Evolutionary conservation across 2,329 filamentous ascomycete genomes (phyloP).

Genomic region (Zasmidium angulare): DNA sequence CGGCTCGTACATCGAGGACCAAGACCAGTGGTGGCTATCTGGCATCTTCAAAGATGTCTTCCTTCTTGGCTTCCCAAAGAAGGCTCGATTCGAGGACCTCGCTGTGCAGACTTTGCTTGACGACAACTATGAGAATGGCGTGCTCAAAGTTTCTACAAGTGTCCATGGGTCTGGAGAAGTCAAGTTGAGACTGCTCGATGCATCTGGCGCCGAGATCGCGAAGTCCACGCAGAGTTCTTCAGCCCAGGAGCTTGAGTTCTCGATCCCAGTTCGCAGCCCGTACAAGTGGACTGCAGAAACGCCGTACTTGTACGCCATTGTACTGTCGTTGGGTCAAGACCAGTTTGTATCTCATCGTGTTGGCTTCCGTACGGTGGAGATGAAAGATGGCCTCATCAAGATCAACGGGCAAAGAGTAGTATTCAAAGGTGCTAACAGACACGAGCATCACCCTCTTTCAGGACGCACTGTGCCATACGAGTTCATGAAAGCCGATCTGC

Average conservation of each 20-base stretch:
- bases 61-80: slow-evolving; percentile 57
- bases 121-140: slow-evolving; percentile 50
- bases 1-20: slow-evolving; percentile 67
- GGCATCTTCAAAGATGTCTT: slow-evolving; percentile 67
- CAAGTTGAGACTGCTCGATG: slow-evolving; percentile 39
- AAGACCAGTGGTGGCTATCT: slow-evolving; percentile 31
- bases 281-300: slow-evolving; percentile 69
- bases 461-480: slow-evolving; percentile 64
- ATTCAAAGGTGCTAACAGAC: slow-evolving; percentile 66
- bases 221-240: slow-evolving; percentile 1
- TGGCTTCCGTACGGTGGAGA: slow-evolving; percentile 65
- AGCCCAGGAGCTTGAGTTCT: slow-evolving; percentile 24
- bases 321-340: slow-evolving; percentile 42
- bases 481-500: slow-evolving; percentile 61
- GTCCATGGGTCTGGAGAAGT: slow-evolving; percentile 44
- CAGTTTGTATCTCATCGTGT: slow-evolving; percentile 54
- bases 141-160: slow-evolving; percentile 37
- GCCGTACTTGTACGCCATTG: slow-evolving; percentile 60
- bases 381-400: slow-evolving; percentile 59
- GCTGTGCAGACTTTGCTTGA: slow-evolving; percentile 58
- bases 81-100: slow-evolving; percentile 57
- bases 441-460: slow-evolving; percentile 66
- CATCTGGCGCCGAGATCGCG: slow-evolving; percentile 37
- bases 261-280: slow-evolving; percentile 53
- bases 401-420: slow-evolving; percentile 64